Conservation (phyloP, 495 filamentous ascomycete genomes). For the Talaromyces stipitatus region DNA sequence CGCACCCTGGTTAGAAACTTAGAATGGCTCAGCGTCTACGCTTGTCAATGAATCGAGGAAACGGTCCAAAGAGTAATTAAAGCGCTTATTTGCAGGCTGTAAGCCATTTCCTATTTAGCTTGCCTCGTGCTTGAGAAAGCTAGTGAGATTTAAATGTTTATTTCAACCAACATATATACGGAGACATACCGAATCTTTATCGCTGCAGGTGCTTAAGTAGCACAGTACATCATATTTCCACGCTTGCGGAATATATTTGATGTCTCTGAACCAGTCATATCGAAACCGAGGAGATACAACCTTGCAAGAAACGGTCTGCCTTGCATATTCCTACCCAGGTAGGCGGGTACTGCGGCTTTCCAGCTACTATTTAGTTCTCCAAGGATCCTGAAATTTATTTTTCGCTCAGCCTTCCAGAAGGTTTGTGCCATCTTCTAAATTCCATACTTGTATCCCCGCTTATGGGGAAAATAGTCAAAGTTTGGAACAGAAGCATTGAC, state of each 20-base stretch:
- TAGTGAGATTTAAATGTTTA: too few relatives aligned
- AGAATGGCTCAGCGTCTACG: neutral
- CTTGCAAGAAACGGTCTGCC: constrained; percentile 18
- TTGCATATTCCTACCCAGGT: constrained; percentile 16
- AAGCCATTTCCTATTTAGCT: neutral
- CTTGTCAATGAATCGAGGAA: neutral
- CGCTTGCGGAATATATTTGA: constrained; percentile 13
- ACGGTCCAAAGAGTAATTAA: neutral
- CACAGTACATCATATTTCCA: constrained; percentile 18
- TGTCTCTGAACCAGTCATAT: constrained; percentile 34
- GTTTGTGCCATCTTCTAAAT: neutral
- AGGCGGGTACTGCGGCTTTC: neutral
- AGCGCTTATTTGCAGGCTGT: constrained; percentile 5
- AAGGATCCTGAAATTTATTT: neutral
- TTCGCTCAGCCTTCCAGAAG: neutral
- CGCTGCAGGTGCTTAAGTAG: constrained; percentile 16
- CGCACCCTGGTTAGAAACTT: neutral
- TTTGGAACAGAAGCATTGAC: too few relatives aligned
- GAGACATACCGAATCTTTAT: neutral
- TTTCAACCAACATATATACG: neutral
- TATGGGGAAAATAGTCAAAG: too few relatives aligned
- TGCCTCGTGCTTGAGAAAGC: too few relatives aligned
- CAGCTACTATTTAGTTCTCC: neutral
- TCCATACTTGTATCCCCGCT: too few relatives aligned
- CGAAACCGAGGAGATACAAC: neutral